Evolutionary conservation across 2,329 filamentous ascomycete species (phyloP), one percentile per base, ranked within the genome.

Genomic region (Ilyonectria mors-panacis): DNA sequence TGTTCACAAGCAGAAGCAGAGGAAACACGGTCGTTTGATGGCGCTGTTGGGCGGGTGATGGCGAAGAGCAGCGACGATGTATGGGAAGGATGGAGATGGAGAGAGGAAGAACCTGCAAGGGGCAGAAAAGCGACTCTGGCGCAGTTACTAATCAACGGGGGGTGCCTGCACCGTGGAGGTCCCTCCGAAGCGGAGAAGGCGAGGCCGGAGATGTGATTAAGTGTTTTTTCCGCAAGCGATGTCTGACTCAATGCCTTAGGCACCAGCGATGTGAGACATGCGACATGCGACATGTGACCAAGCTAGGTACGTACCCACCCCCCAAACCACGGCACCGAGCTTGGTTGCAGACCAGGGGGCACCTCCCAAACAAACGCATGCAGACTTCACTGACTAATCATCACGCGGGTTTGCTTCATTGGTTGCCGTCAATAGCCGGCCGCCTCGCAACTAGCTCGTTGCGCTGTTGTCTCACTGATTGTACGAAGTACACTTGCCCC

Each of bases 391-490:
- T 76, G 67, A 76, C 73, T 75, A 76, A 75, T 75, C 68, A 51
- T 56, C 19, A 51, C 60, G 57, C 51, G 39, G 63, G 26, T 53
- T 62, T 67, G 60, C 50, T 44, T 67, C 64, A 77, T 76, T 78
- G 69, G 77, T 68, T 78, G 69, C 77, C 77, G 77, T 58, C 54
- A 65, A 64, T 78, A 79, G 63, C 76, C 78, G 76, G 50, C 21
- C 17, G 7, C 45, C 23, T 17, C 28, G 48, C n/a, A n/a, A 42
- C 26, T 39, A 15, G 37, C 39, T 42, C n/a, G 37, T 39, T 61
- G 58, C 55, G 64, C 35, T 59, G 39, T 26, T 58, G 59, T 51
- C 60, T 58, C 35, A 59, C 47, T 48, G 50, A 63, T 68, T 67
- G 66, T 51, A 63, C 59, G 70, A 26, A 26, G 26, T 26, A 26